Conservation (phyloP, 2,329 filamentous ascomycete genomes). For the Cladosporium austrohemisphaericum region DNA sequence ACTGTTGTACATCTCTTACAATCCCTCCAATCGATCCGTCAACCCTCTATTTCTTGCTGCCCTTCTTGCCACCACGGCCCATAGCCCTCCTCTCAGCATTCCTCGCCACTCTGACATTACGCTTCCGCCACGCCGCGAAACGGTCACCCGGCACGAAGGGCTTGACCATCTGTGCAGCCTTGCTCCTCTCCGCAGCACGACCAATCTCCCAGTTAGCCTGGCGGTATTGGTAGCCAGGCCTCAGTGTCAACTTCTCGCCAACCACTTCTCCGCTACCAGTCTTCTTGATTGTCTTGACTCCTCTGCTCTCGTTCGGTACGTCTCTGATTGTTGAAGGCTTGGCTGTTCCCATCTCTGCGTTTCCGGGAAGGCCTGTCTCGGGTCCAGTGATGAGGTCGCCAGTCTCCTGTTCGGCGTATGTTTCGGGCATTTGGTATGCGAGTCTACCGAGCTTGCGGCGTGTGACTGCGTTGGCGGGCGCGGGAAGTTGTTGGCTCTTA, state of each 20-base stretch:
- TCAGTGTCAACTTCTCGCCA: constrained; percentile 39
- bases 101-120: constrained; percentile 47
- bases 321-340: constrained; percentile 22
- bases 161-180: constrained; percentile 53
- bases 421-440: constrained; percentile 40
- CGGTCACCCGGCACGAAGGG: constrained; percentile 56
- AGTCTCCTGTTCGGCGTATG: constrained; percentile 15
- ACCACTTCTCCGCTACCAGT: constrained; percentile 26
- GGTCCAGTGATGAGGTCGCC: constrained; percentile 18
- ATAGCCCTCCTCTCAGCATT: constrained; percentile 54
- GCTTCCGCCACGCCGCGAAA: constrained; percentile 64
- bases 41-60: constrained; percentile 19
- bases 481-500: constrained; percentile 74
- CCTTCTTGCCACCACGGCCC: constrained; percentile 40
- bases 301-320: constrained; percentile 22
- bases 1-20: constrained; percentile 15
- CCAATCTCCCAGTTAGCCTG: constrained; percentile 67
- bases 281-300: constrained; percentile 31
- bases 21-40: neutral
- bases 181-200: constrained; percentile 53
- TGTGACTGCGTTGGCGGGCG: constrained; percentile 68
- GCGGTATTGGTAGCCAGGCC: constrained; percentile 60
- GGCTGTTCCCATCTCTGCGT: constrained; percentile 18
- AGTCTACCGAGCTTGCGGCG: constrained; percentile 73
- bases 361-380: constrained; percentile 18